Base-by-base conservation (phyloP, 805 yeast species). In the Wickerhamiella parazyma region DNA sequence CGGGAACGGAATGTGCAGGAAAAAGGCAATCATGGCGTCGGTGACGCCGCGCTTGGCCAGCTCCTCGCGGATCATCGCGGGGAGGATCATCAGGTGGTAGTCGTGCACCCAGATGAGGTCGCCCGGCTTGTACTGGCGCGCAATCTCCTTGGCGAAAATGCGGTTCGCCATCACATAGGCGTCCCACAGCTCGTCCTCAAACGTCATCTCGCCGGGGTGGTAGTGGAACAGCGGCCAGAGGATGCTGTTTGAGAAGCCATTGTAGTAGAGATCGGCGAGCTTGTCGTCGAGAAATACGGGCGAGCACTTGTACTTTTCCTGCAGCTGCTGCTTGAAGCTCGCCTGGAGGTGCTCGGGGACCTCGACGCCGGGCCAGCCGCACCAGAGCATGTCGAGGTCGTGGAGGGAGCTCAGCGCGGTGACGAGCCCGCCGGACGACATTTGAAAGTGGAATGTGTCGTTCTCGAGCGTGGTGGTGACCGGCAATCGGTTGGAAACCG, bases 121-220 rank as follows among this genome's bases (percentile, higher is more conserved):
- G 47, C 81, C 78, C 48, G 86, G 94, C 22, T 76, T 69, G 33
- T 82, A 78, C 53, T 75, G 75, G 17, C 70, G 63, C 9, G 83
- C 76, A 47, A 93, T 77, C 33, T 72, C 80, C 31, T 73, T 66
- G 11, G 95, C 91, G 66, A 91, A 93, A 47, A 73, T 67, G 47
- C 78, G 66, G 60, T 91, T 91, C 4, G 97, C 98, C 60, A 86
- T 91, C 43, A 85, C 82, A 61, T 91, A 91, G 1, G 97, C 97
- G 43, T 89, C 89, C 98, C 98, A 91, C 1, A 96, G 94, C 18
- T 44, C 76, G 60, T 91, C 98, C 62, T 91, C 98, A 57, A 91
- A 91, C 59, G 84, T 87, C 81, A 93, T 91, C 62, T 93, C 98
- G 48, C 97, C 98, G 0, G 99, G 98, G 59, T 91, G 98, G 63